Evolutionary conservation across 768 basidiomycete genomes (phyloP), one percentile per base, ranked within the genome.

Genomic region (Vararia minispora): DNA sequence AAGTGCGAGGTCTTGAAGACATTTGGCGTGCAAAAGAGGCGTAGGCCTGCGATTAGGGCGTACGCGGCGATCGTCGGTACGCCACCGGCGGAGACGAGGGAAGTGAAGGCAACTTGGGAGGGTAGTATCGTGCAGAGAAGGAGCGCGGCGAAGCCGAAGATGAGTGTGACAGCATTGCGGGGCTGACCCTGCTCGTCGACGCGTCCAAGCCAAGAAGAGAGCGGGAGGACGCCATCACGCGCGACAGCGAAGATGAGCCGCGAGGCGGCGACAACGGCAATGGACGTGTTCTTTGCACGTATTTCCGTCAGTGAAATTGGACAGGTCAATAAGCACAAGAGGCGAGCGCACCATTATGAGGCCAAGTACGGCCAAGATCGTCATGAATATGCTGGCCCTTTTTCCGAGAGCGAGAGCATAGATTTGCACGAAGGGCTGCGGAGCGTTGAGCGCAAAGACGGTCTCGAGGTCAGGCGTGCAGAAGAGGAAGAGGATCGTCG

Each of bases 221-320:
- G 55, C 1, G 91, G 90, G 9, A 95, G 65, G 0, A 92, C 86
- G 21, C 90, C 90, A 49, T 95, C 91, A 37, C 91, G 79, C n/a
- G 90, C 90, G 31, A 95, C 83, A 7, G 90, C 91, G 52, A 85
- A 95, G 28, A 95, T 71, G 20, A 95, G 70, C 4, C 90, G 75
- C 10, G 88, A 91, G 10, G 88, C 75, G 2, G 91, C 90, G 14
- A 92, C 86, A 40, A 94, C 77, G 13, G 85, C 75, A 30, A 92
- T 72, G 46, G 80, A 87, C 1, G 89, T 89, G 56, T 85, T 91
- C 83, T 88, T 28, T 12, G 49, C 3, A 31, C 17, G 2, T 3
- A 22, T 9, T 28, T 16, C n/a, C n/a, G n/a, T n/a, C n/a, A n/a
- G n/a, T n/a, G n/a, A n/a, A n/a, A n/a, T n/a, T n/a, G n/a, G n/a